Evolutionary conservation across 371 early-diverging fungal species (phyloP).

Genomic region (Mortierella sp.): DNA sequence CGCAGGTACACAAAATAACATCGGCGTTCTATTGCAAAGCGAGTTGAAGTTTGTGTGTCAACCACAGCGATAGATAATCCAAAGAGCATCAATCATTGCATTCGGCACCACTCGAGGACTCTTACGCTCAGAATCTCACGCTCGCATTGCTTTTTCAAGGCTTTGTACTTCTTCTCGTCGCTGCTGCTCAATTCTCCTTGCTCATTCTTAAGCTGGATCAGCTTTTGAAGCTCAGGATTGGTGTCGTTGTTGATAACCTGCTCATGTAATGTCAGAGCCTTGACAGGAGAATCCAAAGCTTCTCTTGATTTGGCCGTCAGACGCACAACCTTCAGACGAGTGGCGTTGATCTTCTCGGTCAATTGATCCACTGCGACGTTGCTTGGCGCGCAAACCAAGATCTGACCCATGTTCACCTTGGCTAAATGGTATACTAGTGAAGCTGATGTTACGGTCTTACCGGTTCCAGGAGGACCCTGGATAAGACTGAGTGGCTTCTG

Average conservation of each 20-base stretch:
- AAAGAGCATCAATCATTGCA: no score
- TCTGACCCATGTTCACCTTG: slow-evolving; percentile 90
- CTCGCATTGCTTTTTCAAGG: slow-evolving; percentile 85
- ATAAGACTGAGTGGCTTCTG: slow-evolving; percentile 94
- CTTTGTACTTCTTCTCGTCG: slow-evolving; percentile 88
- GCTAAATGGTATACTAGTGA: slow-evolving; percentile 98
- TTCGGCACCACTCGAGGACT: no score
- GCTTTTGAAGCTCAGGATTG: slow-evolving; percentile 90
- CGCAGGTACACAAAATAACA: slow-evolving; percentile 98
- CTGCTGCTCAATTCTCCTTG: slow-evolving; percentile 88
- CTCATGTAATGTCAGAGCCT: slow-evolving; percentile 92
- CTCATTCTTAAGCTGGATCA: slow-evolving; percentile 87
- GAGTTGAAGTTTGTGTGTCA: not conserved
- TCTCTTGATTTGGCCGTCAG: slow-evolving; percentile 96
- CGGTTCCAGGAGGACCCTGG: slow-evolving; percentile 98
- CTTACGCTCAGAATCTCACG: slow-evolving; percentile 83
- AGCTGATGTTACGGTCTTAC: slow-evolving; percentile 98
- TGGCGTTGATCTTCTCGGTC: slow-evolving; percentile 95
- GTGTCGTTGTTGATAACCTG: slow-evolving; percentile 95
- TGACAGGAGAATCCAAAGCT: slow-evolving; percentile 91
- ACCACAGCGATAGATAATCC: no score
- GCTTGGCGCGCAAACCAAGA: slow-evolving; percentile 98
- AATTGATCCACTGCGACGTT: slow-evolving; percentile 99
- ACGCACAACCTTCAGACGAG: slow-evolving; percentile 96
- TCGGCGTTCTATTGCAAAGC: slow-evolving; percentile 78